Base-by-base conservation (phyloP, 2,329 filamentous ascomycete species). In the Botryotinia calthae region DNA sequence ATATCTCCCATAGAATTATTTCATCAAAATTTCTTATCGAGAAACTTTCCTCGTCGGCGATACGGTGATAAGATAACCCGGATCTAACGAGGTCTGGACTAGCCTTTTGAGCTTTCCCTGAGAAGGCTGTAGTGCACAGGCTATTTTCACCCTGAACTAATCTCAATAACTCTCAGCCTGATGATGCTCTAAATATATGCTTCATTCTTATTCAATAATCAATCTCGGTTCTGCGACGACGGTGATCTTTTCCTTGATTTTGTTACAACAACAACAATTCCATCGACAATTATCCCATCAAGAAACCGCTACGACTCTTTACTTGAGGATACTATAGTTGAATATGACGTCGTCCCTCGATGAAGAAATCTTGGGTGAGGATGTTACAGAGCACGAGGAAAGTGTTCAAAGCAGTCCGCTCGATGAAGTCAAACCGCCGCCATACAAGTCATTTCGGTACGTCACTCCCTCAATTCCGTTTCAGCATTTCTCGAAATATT, bases 1-100 rank as follows among this genome's bases (percentile, higher is more conserved):
- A 34, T 16, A 40, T 16, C 18, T 25, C 54, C 10, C 2, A 42
- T 48, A 51, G 65, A 71, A 71, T 64, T 59, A 46, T n/a, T 37
- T 37, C 18, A 65, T 67, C 62, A 67, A 72, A 72, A 72, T 68
- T 72, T 72, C 70, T 72, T 72, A 72, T 72, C 70, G 70, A 68
- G 70, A 72, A 72, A 72, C 51, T 68, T 72, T 72, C 40, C 46
- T 48, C 31, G 25, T 37, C 34, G 20, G 40, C n/a, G n/a, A 56
- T 56, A 18, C 70, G 70, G 70, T 37, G 61, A 71, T 66, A 56
- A 34, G 61, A 66, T 71, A 44, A 42, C 70, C 70, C 70, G 70
- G 70, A 42, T 44, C 59, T 71, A 71, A 66, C 70, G 44, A 28
- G 31, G 46, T 54, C 22, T 66, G 40, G 68, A 18, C 40, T 71